These are phyloP conservation scores for Penicillium antarcticum DNA, from an alignment of 495 filamentous ascomycete species.

Conservation along the genomic window DNA sequence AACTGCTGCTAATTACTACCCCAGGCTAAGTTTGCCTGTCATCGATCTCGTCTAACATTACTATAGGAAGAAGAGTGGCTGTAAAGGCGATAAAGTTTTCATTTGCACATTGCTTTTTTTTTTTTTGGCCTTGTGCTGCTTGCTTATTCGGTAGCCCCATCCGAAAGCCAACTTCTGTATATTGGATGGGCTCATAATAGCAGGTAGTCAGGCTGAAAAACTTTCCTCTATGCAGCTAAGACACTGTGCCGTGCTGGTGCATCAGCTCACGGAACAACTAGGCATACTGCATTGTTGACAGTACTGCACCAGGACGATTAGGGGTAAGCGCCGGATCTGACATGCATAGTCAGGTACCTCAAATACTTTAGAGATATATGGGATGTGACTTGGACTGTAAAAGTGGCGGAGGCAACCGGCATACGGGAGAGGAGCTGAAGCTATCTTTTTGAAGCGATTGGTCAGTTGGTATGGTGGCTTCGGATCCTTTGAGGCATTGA, in stretches of 20 bases:
- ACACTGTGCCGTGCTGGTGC: too few relatives aligned
- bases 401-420: background rate
- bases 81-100: too few relatives aligned
- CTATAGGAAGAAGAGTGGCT: too few relatives aligned
- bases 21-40: background rate
- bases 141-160: too few relatives aligned
- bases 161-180: too few relatives aligned
- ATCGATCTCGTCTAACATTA: too few relatives aligned
- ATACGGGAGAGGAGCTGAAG: background rate
- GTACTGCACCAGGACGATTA: slow-evolving; percentile 1
- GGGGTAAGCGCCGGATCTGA: slow-evolving; percentile 5
- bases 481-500: background rate
- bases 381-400: background rate
- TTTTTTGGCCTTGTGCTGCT: too few relatives aligned
- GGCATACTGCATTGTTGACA: background rate
- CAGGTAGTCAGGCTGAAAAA: too few relatives aligned
- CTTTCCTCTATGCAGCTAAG: background rate
- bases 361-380: background rate
- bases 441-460: slow-evolving; percentile 4
- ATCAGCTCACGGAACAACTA: background rate
- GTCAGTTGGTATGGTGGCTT: background rate
- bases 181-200: too few relatives aligned
- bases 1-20: too few relatives aligned
- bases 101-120: too few relatives aligned
- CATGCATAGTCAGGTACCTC: slow-evolving; percentile 15